Evolutionary conservation across 2,329 filamentous ascomycete species (phyloP).

Genomic region (Phialophora macrospora): DNA sequence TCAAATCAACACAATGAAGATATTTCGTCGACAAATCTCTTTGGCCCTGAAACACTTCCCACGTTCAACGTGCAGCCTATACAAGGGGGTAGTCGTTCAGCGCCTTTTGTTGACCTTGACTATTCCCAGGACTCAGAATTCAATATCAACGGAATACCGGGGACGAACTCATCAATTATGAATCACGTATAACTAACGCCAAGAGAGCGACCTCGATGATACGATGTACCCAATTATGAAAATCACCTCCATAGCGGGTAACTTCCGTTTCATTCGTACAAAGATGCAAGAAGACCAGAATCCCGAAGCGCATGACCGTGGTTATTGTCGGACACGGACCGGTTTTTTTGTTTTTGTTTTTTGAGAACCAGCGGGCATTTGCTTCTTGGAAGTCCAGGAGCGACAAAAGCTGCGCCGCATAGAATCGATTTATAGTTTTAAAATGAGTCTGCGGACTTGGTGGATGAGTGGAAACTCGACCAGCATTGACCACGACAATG

Average conservation of each 20-base stretch:
- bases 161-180: constrained; percentile 2
- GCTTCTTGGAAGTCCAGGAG: neutral
- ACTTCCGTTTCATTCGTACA: neutral
- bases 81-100: neutral
- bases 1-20: constrained; percentile 10
- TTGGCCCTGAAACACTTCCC: neutral
- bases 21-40: neutral
- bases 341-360: too few relatives aligned
- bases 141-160: constrained; percentile 1
- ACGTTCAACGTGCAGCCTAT: constrained; percentile 1
- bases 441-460: neutral
- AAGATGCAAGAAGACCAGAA: neutral
- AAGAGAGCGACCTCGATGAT: neutral
- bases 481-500: neutral
- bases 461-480: neutral
- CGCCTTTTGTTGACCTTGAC: neutral
- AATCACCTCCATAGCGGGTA: neutral
- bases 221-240: too few relatives aligned
- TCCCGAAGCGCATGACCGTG: neutral
- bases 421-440: neutral
- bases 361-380: neutral
- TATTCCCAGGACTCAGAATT: constrained; percentile 4
- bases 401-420: neutral
- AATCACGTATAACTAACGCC: neutral
- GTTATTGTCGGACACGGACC: neutral